These are phyloP conservation scores for Agaricales sp. DNA, from an alignment of 1,284 basidiomycete genomes.

Conservation along the genomic window DNA sequence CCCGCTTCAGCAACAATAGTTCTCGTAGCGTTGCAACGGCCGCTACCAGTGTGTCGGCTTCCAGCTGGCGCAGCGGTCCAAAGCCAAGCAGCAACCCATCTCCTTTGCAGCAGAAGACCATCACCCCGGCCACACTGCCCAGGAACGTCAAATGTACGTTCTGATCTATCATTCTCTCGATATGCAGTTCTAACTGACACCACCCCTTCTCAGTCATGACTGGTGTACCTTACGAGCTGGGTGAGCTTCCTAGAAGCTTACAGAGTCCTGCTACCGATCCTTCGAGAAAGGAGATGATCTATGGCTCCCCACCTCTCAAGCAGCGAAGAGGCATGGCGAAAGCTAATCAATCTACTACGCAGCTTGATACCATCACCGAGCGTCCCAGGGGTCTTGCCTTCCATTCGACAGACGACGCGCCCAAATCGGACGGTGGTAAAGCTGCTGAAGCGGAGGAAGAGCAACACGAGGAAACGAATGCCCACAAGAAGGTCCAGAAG, in stretches of 20 bases:
- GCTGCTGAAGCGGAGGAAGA: constrained; percentile 28
- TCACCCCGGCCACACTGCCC: constrained; percentile 27
- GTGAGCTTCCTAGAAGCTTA: constrained; percentile 56
- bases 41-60: constrained; percentile 63
- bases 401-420: constrained; percentile 37
- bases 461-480: constrained; percentile 11
- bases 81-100: constrained; percentile 18
- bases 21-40: constrained; percentile 61
- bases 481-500: constrained; percentile 73
- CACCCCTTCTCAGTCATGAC: constrained; percentile 45
- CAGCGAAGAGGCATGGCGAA: constrained; percentile 59
- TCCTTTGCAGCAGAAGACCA: constrained; percentile 19
- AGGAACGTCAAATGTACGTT: constrained; percentile 73
- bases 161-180: constrained; percentile 9
- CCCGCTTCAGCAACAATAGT: constrained; percentile 69
- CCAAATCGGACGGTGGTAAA: constrained; percentile 34
- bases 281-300: constrained; percentile 48
- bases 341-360: constrained; percentile 31
- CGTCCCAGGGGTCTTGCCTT: constrained; percentile 22
- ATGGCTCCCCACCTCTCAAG: constrained; percentile 47
- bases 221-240: constrained; percentile 65
- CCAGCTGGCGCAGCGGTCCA: constrained; percentile 51
- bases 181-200: constrained; percentile 7
- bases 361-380: constrained; percentile 66
- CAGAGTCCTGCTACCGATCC: constrained; percentile 43